phyloP scores from a whole-genome alignment of 148 eudicot genomes.

The Camellia japonica region DNA sequence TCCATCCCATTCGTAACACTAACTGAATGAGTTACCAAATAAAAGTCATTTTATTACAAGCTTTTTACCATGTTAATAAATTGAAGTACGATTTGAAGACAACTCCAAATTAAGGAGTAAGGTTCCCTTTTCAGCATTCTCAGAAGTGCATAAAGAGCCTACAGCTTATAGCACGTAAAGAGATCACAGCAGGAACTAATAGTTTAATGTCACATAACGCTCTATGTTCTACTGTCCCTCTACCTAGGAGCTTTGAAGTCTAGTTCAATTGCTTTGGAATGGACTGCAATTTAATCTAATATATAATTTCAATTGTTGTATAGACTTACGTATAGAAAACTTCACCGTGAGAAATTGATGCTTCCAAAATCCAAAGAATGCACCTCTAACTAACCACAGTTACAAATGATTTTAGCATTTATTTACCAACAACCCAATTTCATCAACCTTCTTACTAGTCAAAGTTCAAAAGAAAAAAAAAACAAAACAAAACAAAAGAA shows the following conservation, averaged over 20 bases:
- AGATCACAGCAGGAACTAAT: too few relatives aligned
- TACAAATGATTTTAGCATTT: neutral
- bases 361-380: neutral
- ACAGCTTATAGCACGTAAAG: neutral
- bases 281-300: neutral
- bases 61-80: neutral
- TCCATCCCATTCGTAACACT: neutral
- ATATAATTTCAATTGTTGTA: neutral
- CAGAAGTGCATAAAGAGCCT: neutral
- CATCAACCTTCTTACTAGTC: neutral
- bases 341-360: neutral
- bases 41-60: neutral
- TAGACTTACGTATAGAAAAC: neutral
- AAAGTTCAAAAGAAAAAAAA: too few relatives aligned
- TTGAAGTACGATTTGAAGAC: neutral
- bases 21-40: too few relatives aligned
- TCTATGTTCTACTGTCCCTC: neutral
- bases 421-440: neutral
- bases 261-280: neutral
- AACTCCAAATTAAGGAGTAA: neutral
- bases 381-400: neutral
- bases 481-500: too few relatives aligned
- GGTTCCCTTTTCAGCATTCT: neutral
- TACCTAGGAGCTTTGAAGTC: neutral
- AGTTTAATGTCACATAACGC: too few relatives aligned